Percentiles rank a stretch among this genome's conserved stretches.
Evolutionary conservation across 352 stramenopile species (phyloP).

Genomic region (Globisporangium parvum): DNA sequence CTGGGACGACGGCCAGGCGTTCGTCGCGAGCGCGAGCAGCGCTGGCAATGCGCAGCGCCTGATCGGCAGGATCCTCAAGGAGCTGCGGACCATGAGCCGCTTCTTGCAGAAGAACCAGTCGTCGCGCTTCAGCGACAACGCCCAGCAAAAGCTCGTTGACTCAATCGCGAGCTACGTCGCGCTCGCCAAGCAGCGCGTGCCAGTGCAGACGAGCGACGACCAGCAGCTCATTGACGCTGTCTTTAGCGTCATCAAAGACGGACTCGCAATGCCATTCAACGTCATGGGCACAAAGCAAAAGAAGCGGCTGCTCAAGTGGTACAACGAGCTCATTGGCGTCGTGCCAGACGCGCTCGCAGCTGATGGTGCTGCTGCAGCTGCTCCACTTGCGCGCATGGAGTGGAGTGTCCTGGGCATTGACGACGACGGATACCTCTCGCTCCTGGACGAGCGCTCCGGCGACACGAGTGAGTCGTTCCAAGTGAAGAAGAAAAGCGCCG

Average conservation of each 20-base stretch:
- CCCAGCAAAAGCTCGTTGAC: slow-evolving; percentile 76
- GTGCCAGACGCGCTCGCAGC: slow-evolving; percentile 32
- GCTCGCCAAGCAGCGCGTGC: slow-evolving; percentile 39
- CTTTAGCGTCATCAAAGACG: slow-evolving; percentile 73
- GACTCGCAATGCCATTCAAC: slow-evolving; percentile 78
- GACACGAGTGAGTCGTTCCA: slow-evolving; percentile 67
- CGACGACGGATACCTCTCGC: slow-evolving; percentile 64
- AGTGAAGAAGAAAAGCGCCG: slow-evolving; percentile 54
- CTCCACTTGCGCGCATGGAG: slow-evolving; percentile 16
- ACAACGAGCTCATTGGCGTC: slow-evolving; percentile 72
- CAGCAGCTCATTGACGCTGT: slow-evolving; percentile 46
- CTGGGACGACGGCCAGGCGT: slow-evolving; percentile 61
- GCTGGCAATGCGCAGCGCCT: slow-evolving; percentile 17
- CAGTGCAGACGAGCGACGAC: slow-evolving; percentile 15
- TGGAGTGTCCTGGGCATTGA: slow-evolving; percentile 75
- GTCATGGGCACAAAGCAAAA: slow-evolving; percentile 80
- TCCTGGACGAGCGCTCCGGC: slow-evolving; percentile 59
- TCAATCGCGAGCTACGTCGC: slow-evolving; percentile 60
- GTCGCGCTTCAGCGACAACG: slow-evolving; percentile 68
- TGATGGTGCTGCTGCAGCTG: slow-evolving; percentile 15
- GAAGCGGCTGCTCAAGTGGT: slow-evolving; percentile 78
- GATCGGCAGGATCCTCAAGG: slow-evolving; percentile 58
- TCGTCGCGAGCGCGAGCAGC: slow-evolving; percentile 20
- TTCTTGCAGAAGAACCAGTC: slow-evolving; percentile 79
- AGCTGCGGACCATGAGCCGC: slow-evolving; percentile 64